Base-by-base conservation (phyloP, 1,284 basidiomycete genomes). In the Veloboletus limbatus region DNA sequence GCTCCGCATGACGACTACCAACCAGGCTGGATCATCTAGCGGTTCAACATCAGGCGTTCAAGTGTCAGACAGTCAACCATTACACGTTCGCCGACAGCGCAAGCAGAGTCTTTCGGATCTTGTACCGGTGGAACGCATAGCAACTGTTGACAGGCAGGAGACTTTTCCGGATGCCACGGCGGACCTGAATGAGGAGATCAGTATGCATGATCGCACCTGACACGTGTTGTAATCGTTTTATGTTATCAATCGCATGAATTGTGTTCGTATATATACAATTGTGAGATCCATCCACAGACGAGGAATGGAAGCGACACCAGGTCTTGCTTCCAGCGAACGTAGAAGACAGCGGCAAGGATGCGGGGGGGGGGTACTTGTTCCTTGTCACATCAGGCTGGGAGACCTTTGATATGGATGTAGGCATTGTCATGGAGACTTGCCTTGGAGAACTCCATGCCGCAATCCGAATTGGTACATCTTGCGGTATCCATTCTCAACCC, bases 131-230 rank as follows among this genome's bases (percentile, higher is more conserved):
- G 71, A 73, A 50, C 73, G 82, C 25, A 79, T 89, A 55, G 80
- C 81, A 6, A 70, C 66, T 34, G 65, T 85, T 51, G 76, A 82
- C 54, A 73, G 65, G 43, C 58, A 69, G 46, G 82, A 85, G 57
- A 60, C 63, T 13, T 79, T 79, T 51, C 55, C 62, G 39, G 62
- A 73, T 22, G 82, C 76, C 17, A 91, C 88, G 10, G 70, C 74
- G 25, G 75, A 77, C 49, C 65, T 90, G 45, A 90, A 90, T 59
- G 63, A 75, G 26, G 86, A 88, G 64, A 77, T 77, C 38, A 60
- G 52, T 63, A 71, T 62, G 65, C 66, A 53, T 69, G 70, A 59
- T 51, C 49, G 25, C 47, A 52, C 49, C 39, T 65, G 49, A 59
- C n/a, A 38, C 43, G 25, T 44, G 46, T 13, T 37, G 41, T 54